A percentile compares a stretch with the other conserved stretches of the same genome.
phyloP scores from a whole-genome alignment of 495 filamentous ascomycete genomes.

The Amniculicola lignicola region DNA sequence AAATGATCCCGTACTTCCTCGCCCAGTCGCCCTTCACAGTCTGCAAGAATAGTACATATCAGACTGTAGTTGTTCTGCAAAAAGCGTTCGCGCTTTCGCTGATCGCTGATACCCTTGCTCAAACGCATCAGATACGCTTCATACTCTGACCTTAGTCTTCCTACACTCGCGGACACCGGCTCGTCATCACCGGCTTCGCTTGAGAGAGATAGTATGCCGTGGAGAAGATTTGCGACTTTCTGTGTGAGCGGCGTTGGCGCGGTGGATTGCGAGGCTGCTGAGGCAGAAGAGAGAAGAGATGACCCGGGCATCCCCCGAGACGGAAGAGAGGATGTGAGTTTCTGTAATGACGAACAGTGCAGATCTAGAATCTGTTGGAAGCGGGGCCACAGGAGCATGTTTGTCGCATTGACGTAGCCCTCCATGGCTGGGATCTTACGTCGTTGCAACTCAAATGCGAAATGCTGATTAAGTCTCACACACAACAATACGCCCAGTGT shows the following conservation, averaged over 20 bases:
- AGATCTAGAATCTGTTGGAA: constrained; percentile 90
- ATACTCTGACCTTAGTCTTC: constrained; percentile 70
- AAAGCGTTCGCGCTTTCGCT: constrained; percentile 79
- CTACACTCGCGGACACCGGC: constrained; percentile 76
- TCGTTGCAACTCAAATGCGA: constrained; percentile 88
- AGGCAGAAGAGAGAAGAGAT: constrained; percentile 56
- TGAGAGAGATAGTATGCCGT: constrained; percentile 77
- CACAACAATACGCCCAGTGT: constrained; percentile 81
- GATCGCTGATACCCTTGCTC: constrained; percentile 65
- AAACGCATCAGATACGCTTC: constrained; percentile 71
- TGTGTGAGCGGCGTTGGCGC: constrained; percentile 91
- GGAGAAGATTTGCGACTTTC: constrained; percentile 83
- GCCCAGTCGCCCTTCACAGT: constrained; percentile 75
- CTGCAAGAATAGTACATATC: constrained; percentile 84
- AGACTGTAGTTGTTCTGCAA: constrained; percentile 92
- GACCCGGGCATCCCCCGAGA: constrained; percentile 53
- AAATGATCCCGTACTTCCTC: constrained; percentile 69
- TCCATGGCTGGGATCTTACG: constrained; percentile 86
- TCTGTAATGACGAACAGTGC: constrained; percentile 82
- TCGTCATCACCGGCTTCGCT: constrained; percentile 89
- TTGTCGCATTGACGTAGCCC: constrained; percentile 86
- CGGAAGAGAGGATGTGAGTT: constrained; percentile 51
- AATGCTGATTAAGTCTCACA: constrained; percentile 89
- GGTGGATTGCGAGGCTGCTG: constrained; percentile 64
- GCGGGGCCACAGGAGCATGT: constrained; percentile 94